phyloP scores from a whole-genome alignment of 2,329 filamentous ascomycete species.

The Lachnellula suecica region DNA sequence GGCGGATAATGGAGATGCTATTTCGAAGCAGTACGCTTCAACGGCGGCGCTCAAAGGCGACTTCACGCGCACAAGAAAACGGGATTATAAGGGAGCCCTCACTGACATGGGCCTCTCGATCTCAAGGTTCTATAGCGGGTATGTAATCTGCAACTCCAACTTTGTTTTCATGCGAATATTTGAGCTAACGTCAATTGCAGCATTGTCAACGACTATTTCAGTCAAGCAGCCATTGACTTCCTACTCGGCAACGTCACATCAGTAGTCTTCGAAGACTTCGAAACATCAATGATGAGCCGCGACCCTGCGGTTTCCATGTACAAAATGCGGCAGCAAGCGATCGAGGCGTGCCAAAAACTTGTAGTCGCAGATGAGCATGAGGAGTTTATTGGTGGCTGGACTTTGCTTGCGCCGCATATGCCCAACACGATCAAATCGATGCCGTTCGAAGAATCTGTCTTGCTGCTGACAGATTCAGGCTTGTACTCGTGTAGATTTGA shows the following conservation, averaged over 20 bases:
- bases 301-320: constrained; percentile 87
- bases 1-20: constrained; percentile 96
- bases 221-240: constrained; percentile 93
- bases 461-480: constrained; percentile 81
- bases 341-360: constrained; percentile 83
- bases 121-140: constrained; percentile 71
- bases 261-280: constrained; percentile 89
- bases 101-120: constrained; percentile 90
- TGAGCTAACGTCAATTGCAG: constrained; percentile 50
- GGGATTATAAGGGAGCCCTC: constrained; percentile 86
- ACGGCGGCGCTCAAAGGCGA: constrained; percentile 96
- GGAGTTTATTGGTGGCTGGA: constrained; percentile 88
- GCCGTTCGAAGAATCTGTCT: constrained; percentile 83
- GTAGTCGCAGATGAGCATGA: constrained; percentile 82
- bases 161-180: not conserved
- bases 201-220: constrained; percentile 97
- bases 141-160: constrained; percentile 29
- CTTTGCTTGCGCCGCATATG: constrained; percentile 72
- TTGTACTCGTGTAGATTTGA: constrained; percentile 90
- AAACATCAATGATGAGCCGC: constrained; percentile 86
- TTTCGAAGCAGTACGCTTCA: constrained; percentile 93
- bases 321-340: constrained; percentile 82
- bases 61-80: constrained; percentile 87
- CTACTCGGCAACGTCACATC: constrained; percentile 84
- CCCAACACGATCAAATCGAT: constrained; percentile 67